Conservation (phyloP, 768 basidiomycete genomes). For the Trametes elegans region DNA sequence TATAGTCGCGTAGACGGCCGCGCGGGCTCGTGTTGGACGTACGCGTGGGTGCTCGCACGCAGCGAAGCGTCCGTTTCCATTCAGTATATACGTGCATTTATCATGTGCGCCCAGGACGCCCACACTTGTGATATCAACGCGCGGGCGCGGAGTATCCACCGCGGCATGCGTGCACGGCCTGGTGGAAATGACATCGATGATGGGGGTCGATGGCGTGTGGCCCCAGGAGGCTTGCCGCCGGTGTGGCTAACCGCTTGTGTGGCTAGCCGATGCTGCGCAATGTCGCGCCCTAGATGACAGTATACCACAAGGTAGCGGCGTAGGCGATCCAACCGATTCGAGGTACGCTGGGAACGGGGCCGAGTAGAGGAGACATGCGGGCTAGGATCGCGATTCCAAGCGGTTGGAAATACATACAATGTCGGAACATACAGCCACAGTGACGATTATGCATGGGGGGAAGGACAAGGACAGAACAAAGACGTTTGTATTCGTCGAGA, state of each 20-base stretch:
- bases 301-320: not conserved
- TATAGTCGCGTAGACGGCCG: not conserved
- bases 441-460: not conserved
- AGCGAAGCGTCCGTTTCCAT: too few relatives aligned
- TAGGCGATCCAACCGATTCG: not conserved
- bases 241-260: not conserved
- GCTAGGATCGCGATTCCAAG: not conserved
- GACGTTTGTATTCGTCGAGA: conserved; percentile 1
- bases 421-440: not conserved
- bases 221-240: not conserved
- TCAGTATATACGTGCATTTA: not conserved
- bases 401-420: conserved; percentile 9
- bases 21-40: too few relatives aligned
- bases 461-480: not conserved
- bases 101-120: not conserved
- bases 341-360: not conserved
- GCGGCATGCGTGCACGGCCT: not conserved
- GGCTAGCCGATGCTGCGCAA: not conserved
- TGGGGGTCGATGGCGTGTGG: not conserved
- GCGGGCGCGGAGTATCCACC: not conserved
- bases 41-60: too few relatives aligned
- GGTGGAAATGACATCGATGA: conserved; percentile 1
- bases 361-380: not conserved
- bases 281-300: too few relatives aligned
- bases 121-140: not conserved